phyloP scores from a whole-genome alignment of 306 rosid genomes.

The Cyclanthera cordifolia region DNA sequence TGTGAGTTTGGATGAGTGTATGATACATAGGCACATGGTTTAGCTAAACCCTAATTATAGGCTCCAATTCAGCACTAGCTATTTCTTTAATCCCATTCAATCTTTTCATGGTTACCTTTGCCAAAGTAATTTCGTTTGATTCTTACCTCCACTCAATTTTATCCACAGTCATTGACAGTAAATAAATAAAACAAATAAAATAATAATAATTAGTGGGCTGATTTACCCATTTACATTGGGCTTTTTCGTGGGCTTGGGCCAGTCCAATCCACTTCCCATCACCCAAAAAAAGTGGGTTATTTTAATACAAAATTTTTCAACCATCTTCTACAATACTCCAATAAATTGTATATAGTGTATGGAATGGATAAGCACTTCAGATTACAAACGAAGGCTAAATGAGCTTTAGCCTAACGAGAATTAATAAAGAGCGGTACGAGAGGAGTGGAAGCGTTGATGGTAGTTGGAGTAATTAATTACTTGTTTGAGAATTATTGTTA shows the following conservation, averaged over 20 bases:
- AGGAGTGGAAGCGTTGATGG: no score
- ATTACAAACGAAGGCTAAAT: no score
- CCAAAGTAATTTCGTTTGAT: neutral
- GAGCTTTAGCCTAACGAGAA: no score
- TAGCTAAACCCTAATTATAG: neutral
- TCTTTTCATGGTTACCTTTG: neutral
- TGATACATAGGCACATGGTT: neutral
- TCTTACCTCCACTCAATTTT: neutral
- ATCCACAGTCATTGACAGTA: neutral
- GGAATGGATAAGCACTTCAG: no score
- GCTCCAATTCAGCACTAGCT: neutral
- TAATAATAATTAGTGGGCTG: neutral
- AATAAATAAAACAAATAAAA: no score
- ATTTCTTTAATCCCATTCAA: neutral
- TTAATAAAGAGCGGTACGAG: no score
- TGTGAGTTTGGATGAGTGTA: neutral
- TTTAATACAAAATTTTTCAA: no score
- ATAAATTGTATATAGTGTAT: no score
- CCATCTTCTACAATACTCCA: no score
- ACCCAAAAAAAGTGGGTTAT: neutral
- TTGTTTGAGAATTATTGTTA: no score
- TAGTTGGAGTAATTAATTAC: no score
- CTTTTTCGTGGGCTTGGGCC: conserved; percentile 5
- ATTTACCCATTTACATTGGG: neutral
- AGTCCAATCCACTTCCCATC: neutral